Percentiles rank a stretch among this genome's conserved stretches.
Evolutionary conservation across 2,329 filamentous ascomycete genomes (phyloP).

Genomic region (Beauveria sp.): DNA sequence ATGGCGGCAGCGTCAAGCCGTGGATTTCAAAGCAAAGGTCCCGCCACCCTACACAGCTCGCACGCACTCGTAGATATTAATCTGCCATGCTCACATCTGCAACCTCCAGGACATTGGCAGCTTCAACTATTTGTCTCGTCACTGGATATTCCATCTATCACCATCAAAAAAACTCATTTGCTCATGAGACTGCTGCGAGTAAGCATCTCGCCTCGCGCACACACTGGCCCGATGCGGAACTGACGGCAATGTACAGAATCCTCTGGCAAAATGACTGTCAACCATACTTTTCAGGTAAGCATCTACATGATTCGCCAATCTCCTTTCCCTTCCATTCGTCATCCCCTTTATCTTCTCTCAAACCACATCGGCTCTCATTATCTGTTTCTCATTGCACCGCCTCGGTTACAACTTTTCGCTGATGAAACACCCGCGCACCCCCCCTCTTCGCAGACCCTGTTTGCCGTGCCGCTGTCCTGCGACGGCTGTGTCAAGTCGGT

Average conservation of each 20-base stretch:
- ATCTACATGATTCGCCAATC: background rate
- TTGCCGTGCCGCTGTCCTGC: slow-evolving; percentile 91
- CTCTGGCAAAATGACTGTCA: slow-evolving; percentile 33
- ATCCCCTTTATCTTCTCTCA: background rate
- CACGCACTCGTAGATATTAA: slow-evolving; percentile 8
- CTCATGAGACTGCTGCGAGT: background rate
- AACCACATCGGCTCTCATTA: background rate
- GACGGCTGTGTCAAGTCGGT: slow-evolving; percentile 83
- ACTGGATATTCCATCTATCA: slow-evolving; percentile 23
- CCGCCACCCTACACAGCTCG: background rate
- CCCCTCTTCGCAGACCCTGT: slow-evolving; percentile 61
- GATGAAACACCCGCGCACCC: slow-evolving; percentile 9
- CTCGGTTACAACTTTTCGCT: slow-evolving; percentile 5
- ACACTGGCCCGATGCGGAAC: background rate
- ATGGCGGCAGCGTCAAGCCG: background rate
- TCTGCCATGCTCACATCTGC: slow-evolving; percentile 26
- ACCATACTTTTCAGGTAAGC: slow-evolving; percentile 40
- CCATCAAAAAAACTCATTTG: slow-evolving; percentile 13
- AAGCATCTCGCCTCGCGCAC: background rate
- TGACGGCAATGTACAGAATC: background rate
- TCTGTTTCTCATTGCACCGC: slow-evolving; percentile 13
- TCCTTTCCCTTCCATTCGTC: slow-evolving; percentile 1
- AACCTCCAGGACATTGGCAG: slow-evolving; percentile 20
- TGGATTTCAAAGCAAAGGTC: slow-evolving; percentile 12
- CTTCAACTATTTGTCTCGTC: slow-evolving; percentile 22